Evolutionary conservation across 768 basidiomycete genomes (phyloP).

Genomic region (Strobilomyces confusus): DNA sequence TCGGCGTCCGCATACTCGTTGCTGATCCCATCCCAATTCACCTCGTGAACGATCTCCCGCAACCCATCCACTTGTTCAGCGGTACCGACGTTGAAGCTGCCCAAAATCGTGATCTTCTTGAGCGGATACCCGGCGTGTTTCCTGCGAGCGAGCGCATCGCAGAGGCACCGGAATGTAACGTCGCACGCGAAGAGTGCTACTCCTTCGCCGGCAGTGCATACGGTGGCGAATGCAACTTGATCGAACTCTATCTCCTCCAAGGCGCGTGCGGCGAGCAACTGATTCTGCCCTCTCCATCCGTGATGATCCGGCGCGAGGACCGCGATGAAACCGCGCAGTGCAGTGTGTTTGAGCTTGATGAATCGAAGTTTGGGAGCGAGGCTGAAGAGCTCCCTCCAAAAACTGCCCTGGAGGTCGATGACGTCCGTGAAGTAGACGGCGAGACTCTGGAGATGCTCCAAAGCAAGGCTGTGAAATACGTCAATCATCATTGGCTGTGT

Average conservation of each 20-base stretch:
- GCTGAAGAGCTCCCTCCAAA: neutral
- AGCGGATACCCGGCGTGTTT: neutral
- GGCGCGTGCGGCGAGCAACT: neutral
- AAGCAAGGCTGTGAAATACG: neutral
- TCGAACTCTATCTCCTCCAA: constrained; percentile 2
- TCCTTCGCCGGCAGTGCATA: neutral
- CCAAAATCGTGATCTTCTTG: neutral
- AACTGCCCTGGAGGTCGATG: neutral
- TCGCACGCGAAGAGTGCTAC: neutral
- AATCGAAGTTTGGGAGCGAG: neutral
- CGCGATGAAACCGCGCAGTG: neutral
- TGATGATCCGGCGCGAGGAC: neutral
- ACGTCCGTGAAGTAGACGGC: neutral
- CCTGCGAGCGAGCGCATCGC: neutral
- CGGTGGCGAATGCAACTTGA: neutral
- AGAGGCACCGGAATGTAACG: neutral
- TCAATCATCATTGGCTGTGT: neutral
- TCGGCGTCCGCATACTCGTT: neutral
- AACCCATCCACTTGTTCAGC: neutral
- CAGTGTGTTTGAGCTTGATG: neutral
- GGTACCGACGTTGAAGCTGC: neutral
- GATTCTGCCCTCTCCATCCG: neutral
- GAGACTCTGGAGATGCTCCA: neutral
- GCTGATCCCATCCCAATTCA: neutral
- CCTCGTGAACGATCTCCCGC: neutral